Evolutionary conservation across 2,329 filamentous ascomycete genomes (phyloP).

Genomic region (Domatiomyces globalis): DNA sequence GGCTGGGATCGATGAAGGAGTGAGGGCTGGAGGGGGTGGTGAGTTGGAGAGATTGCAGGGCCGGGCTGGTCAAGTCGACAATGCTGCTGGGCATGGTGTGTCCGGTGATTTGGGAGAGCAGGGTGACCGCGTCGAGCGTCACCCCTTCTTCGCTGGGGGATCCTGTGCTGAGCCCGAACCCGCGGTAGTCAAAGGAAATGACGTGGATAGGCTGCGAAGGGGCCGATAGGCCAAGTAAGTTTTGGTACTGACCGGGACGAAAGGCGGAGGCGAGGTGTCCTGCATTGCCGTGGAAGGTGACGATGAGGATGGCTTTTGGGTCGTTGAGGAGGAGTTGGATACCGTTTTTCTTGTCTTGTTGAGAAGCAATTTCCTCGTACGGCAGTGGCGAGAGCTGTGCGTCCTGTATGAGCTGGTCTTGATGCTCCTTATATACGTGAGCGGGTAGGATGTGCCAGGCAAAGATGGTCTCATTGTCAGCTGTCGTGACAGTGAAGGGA

Average conservation of each 20-base stretch:
- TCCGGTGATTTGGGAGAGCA: constrained; percentile 50
- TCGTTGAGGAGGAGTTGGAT: constrained; percentile 39
- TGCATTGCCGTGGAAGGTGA: constrained; percentile 55
- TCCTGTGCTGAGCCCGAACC: constrained; percentile 52
- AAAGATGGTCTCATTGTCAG: constrained; percentile 65
- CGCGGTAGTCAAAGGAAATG: constrained; percentile 64
- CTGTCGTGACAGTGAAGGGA: constrained; percentile 62
- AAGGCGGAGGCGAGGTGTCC: constrained; percentile 69
- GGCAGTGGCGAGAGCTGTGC: constrained; percentile 15
- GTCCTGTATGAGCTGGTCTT: constrained; percentile 24
- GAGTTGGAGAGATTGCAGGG: constrained; percentile 26
- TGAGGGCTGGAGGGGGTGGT: not conserved
- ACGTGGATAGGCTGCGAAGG: constrained; percentile 54
- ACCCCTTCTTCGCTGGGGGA: constrained; percentile 65
- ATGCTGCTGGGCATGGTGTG: constrained; percentile 35
- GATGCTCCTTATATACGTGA: constrained; percentile 58
- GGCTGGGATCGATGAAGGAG: constrained; percentile 46
- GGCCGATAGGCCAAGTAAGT: constrained; percentile 55
- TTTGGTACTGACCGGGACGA: constrained; percentile 63
- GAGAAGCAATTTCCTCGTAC: constrained; percentile 28
- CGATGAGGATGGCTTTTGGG: constrained; percentile 38
- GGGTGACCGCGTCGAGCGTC: constrained; percentile 60
- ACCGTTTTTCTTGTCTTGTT: constrained; percentile 32
- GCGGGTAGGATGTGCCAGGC: constrained; percentile 84
- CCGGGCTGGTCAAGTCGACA: not conserved